These are phyloP conservation scores for Discostella pseudostelligera DNA, from an alignment of 108 stramenopile genomes.

Conservation along the genomic window DNA sequence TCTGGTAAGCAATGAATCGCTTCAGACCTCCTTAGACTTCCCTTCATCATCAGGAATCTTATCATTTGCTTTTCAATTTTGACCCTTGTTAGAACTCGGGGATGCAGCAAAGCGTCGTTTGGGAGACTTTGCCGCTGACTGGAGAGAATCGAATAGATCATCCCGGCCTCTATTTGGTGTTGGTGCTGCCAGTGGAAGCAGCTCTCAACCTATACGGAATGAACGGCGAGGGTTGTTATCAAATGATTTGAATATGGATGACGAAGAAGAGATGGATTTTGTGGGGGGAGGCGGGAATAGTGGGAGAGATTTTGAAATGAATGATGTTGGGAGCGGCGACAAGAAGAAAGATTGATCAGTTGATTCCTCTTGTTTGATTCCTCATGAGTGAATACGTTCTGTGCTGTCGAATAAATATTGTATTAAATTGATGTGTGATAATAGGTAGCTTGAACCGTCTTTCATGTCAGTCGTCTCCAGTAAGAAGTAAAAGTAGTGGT, in stretches of 20 bases:
- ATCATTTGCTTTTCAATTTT: not conserved
- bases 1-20: slow-evolving; percentile 32
- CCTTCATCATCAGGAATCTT: not conserved
- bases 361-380: too few relatives aligned
- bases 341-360: slow-evolving; percentile 38
- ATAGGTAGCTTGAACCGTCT: too few relatives aligned
- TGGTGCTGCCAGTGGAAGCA: not conserved
- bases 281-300: slow-evolving; percentile 12
- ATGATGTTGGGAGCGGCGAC: slow-evolving; percentile 18
- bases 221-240: slow-evolving; percentile 35
- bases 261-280: slow-evolving; percentile 38
- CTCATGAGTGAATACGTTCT: too few relatives aligned
- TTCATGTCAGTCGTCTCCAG: too few relatives aligned
- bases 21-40: not conserved
- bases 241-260: slow-evolving; percentile 24
- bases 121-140: slow-evolving; percentile 59
- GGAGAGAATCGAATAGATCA: slow-evolving; percentile 23
- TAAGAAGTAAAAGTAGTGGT: too few relatives aligned
- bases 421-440: too few relatives aligned
- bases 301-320: slow-evolving; percentile 32
- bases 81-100: slow-evolving; percentile 52
- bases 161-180: slow-evolving; percentile 11
- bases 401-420: too few relatives aligned
- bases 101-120: slow-evolving; percentile 65
- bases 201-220: slow-evolving; percentile 4